These are phyloP conservation scores for Myriosclerotinia curreyana DNA, from an alignment of 2,329 filamentous ascomycete genomes.

Conservation along the genomic window DNA sequence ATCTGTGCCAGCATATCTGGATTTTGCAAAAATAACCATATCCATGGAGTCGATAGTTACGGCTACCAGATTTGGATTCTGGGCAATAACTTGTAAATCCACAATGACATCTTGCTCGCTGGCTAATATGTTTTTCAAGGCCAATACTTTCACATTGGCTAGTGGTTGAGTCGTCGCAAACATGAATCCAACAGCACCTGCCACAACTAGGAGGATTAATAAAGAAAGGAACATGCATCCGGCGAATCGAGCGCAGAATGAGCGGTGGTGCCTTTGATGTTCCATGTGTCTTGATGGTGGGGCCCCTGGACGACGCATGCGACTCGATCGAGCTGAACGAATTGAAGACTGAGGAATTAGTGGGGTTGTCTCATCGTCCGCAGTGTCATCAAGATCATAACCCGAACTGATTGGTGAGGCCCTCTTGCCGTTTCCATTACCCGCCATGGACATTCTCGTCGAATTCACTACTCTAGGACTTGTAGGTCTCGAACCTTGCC, in stretches of 20 bases:
- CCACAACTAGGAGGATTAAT: slow-evolving; percentile 75
- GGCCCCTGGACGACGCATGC: slow-evolving; percentile 52
- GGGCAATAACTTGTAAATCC: slow-evolving; percentile 79
- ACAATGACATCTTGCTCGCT: slow-evolving; percentile 95
- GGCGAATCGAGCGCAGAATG: slow-evolving; percentile 71
- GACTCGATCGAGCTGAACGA: slow-evolving; percentile 59
- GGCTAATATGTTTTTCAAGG: slow-evolving; percentile 85
- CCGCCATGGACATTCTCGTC: slow-evolving; percentile 4
- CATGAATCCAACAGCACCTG: slow-evolving; percentile 84
- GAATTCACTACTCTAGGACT: slow-evolving; percentile 61
- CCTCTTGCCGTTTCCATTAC: slow-evolving; percentile 48
- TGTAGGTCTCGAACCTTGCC: slow-evolving; percentile 63
- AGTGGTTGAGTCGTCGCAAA: slow-evolving; percentile 89
- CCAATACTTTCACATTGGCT: slow-evolving; percentile 70
- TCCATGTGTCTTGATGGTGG: slow-evolving; percentile 67
- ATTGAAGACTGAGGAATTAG: slow-evolving; percentile 57
- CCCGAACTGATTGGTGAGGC: slow-evolving; percentile 59
- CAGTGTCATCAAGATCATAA: slow-evolving; percentile 81
- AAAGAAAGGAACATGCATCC: slow-evolving; percentile 82
- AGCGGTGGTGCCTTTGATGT: slow-evolving; percentile 60
- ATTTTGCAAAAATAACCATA: slow-evolving; percentile 91
- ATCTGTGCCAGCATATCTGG: slow-evolving; percentile 75
- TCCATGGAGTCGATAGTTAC: slow-evolving; percentile 85
- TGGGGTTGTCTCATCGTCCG: slow-evolving; percentile 85
- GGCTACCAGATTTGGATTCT: slow-evolving; percentile 90